Conservation (phyloP, 2,329 filamentous ascomycete genomes). For the Epicoccum nigrum region DNA sequence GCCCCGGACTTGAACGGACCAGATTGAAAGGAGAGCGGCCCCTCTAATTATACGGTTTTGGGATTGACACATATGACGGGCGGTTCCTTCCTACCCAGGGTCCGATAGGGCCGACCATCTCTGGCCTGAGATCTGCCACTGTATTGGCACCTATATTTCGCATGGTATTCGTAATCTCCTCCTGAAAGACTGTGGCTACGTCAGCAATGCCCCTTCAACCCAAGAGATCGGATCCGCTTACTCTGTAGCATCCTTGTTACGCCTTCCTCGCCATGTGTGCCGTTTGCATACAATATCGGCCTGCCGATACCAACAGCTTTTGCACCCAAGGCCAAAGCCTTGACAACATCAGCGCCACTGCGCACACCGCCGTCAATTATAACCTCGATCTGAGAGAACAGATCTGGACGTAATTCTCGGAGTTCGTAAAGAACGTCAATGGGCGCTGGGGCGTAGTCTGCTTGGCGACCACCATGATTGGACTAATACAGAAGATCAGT, state of each 20-base stretch:
- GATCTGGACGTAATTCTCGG: conserved; percentile 1
- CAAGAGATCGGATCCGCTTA: not conserved
- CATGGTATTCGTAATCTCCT: conserved; percentile 10
- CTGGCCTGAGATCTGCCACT: conserved; percentile 1
- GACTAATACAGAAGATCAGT: not conserved
- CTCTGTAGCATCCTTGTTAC: conserved; percentile 3
- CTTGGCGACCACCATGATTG: conserved; percentile 6
- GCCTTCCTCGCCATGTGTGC: conserved; percentile 7
- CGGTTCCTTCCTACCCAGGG: conserved; percentile 5
- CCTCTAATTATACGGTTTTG: too few relatives aligned
- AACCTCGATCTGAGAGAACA: conserved; percentile 4
- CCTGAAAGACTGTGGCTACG: conserved; percentile 1
- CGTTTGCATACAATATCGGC: conserved; percentile 6
- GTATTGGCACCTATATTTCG: conserved; percentile 7
- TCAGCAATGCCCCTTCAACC: not conserved
- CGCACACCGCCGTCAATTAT: conserved; percentile 8
- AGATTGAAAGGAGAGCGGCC: too few relatives aligned
- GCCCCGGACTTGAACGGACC: too few relatives aligned
- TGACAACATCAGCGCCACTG: conserved; percentile 4
- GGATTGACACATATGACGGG: not conserved
- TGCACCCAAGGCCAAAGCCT: conserved; percentile 7
- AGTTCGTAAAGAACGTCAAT: conserved; percentile 7
- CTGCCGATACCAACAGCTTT: conserved; percentile 8
- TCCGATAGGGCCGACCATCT: conserved; percentile 3
- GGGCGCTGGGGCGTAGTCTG: conserved; percentile 6